A percentile compares a stretch with the other conserved stretches of the same genome.
Conservation (phyloP, 768 basidiomycete species). For the Peribolospora kevripleyi region DNA sequence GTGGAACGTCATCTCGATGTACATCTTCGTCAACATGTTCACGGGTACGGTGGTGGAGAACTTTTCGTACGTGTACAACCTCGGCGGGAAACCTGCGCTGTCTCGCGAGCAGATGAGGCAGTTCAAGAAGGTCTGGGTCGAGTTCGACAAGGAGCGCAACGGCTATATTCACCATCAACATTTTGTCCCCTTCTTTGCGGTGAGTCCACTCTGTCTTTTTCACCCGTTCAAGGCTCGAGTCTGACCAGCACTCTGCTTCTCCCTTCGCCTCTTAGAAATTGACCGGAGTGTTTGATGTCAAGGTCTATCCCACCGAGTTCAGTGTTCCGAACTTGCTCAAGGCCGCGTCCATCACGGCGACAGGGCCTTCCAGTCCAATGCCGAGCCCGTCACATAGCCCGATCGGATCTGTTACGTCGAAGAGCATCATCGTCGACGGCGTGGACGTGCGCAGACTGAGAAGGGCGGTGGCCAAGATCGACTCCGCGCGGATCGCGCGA, state of each 20-base stretch:
- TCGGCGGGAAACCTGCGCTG: conserved; percentile 55
- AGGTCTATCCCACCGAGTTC: conserved; percentile 51
- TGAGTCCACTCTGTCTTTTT: conserved; percentile 24
- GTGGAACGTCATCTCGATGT: conserved; percentile 93
- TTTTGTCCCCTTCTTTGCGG: conserved; percentile 58
- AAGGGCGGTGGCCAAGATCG: conserved; percentile 35
- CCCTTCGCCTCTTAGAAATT: conserved; percentile 28
- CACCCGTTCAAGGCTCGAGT: background rate
- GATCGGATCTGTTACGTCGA: conserved; percentile 5
- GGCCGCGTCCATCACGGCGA: conserved; percentile 17
- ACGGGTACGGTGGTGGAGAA: conserved; percentile 77
- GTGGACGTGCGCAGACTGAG: conserved; percentile 43
- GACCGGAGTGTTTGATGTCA: conserved; percentile 64
- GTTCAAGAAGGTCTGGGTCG: conserved; percentile 85
- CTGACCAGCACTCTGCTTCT: background rate
- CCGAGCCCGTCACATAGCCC: conserved; percentile 5
- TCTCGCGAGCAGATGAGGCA: conserved; percentile 74
- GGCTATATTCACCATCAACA: conserved; percentile 46
- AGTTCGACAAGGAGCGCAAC: conserved; percentile 51
- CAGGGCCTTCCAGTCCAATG: conserved; percentile 11
- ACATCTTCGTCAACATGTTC: conserved; percentile 88
- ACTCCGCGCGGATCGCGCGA: conserved; percentile 36
- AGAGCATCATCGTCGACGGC: conserved; percentile 24
- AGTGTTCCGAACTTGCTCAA: conserved; percentile 37
- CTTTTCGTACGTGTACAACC: conserved; percentile 85